phyloP scores from a whole-genome alignment of 345 rosid species.

The Eucalyptus erythrocorys region DNA sequence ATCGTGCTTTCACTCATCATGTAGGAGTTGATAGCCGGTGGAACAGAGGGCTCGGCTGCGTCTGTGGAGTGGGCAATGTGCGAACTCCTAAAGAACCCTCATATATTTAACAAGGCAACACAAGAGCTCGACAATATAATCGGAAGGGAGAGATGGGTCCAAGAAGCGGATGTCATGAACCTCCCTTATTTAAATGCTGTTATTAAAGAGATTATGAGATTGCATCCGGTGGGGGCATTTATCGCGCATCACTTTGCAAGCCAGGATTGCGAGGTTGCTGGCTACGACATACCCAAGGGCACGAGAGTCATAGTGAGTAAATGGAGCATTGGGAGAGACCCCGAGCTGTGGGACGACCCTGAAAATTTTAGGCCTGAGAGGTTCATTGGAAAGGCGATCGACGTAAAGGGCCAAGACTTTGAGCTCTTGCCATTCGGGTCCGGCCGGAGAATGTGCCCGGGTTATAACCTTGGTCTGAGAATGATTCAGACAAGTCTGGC shows the following conservation, averaged over 20 bases:
- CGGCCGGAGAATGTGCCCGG: constrained; percentile 19
- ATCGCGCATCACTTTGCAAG: neutral
- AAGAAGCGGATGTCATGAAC: constrained; percentile 17
- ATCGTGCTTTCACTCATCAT: neutral
- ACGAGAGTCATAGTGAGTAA: neutral
- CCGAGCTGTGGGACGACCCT: constrained; percentile 3
- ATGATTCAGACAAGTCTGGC: neutral
- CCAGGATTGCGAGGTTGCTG: constrained; percentile 1
- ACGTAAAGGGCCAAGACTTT: constrained; percentile 25
- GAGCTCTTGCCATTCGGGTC: constrained; percentile 35
- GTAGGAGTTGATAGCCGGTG: constrained; percentile 7
- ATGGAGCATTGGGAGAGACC: constrained; percentile 8
- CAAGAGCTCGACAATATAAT: constrained; percentile 22
- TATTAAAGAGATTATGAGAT: constrained; percentile 22
- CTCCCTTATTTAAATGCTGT: constrained; percentile 23
- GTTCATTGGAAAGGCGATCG: neutral
- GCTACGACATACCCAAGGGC: constrained; percentile 4
- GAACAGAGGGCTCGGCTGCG: constrained; percentile 7
- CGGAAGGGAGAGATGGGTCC: constrained; percentile 19
- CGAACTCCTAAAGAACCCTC: constrained; percentile 15
- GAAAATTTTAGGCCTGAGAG: constrained; percentile 8
- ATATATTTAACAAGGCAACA: neutral
- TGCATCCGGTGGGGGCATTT: constrained; percentile 1
- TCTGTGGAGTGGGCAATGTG: constrained; percentile 14
- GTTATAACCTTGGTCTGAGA: constrained; percentile 5